These are phyloP conservation scores for Ustilago trichophora DNA, from an alignment of 1,284 basidiomycete species.

Conservation along the genomic window DNA sequence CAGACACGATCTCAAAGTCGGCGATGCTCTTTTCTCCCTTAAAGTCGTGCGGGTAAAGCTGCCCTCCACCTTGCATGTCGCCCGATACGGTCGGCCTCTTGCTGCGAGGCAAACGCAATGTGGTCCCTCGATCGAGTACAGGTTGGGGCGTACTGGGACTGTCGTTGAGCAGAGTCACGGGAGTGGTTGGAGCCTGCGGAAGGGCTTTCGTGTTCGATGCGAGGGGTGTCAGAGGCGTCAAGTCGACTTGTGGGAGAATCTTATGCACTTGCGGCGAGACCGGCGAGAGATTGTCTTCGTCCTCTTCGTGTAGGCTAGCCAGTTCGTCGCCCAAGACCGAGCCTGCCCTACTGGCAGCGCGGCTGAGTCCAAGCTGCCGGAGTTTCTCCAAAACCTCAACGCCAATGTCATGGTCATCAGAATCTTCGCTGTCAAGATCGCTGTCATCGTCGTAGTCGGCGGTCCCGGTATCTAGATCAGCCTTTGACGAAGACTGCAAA, in stretches of 20 bases:
- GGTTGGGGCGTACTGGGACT: slow-evolving; percentile 22
- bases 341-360: slow-evolving; percentile 46
- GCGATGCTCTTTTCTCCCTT: slow-evolving; percentile 39
- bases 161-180: background rate
- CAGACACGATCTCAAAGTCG: slow-evolving; percentile 58
- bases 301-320: slow-evolving; percentile 42
- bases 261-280: slow-evolving; percentile 32
- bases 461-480: slow-evolving; percentile 11
- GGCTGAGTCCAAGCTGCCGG: slow-evolving; percentile 42
- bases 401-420: slow-evolving; percentile 36
- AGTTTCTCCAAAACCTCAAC: slow-evolving; percentile 46
- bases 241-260: slow-evolving; percentile 9
- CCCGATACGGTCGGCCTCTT: slow-evolving; percentile 32
- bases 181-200: background rate
- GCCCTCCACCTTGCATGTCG: slow-evolving; percentile 4
- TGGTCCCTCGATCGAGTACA: slow-evolving; percentile 16
- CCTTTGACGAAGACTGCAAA: slow-evolving; percentile 7
- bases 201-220: slow-evolving; percentile 21
- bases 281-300: slow-evolving; percentile 43
- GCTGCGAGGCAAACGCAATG: slow-evolving; percentile 35
- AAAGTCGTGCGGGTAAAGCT: slow-evolving; percentile 19
- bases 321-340: slow-evolving; percentile 50
- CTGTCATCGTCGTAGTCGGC: slow-evolving; percentile 26
- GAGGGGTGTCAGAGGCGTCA: slow-evolving; percentile 30
- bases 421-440: slow-evolving; percentile 42